Percentiles rank a stretch among this genome's conserved stretches.
phyloP scores from a whole-genome alignment of 306 rosid species.

The Trifolium repens region DNA sequence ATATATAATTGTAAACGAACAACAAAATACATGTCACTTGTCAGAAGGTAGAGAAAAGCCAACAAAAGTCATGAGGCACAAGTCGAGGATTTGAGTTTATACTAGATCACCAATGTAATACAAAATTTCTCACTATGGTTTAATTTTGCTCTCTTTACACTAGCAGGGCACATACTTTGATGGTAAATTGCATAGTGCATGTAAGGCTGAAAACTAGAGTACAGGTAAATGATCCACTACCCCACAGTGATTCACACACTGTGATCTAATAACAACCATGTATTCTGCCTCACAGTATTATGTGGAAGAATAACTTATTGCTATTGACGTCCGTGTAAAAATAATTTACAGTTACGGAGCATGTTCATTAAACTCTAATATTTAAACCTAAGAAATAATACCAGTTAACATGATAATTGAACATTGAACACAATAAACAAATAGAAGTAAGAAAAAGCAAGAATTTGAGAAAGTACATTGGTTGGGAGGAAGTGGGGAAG shows the following conservation, averaged over 20 bases:
- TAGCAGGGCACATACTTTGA: neutral
- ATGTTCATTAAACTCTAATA: too few species aligned
- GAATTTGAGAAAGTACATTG: slow-evolving; percentile 56
- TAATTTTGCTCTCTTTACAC: neutral
- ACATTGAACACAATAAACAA: too few species aligned
- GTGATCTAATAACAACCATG: too few species aligned
- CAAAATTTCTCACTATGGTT: neutral
- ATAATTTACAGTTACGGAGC: too few species aligned
- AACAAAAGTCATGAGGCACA: neutral
- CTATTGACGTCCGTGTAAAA: too few species aligned
- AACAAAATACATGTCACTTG: neutral
- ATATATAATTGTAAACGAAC: neutral
- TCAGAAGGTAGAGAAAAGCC: neutral
- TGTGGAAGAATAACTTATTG: too few species aligned
- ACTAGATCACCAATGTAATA: neutral
- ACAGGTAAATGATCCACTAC: neutral
- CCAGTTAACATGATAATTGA: too few species aligned
- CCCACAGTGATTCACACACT: too few species aligned
- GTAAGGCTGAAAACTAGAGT: too few species aligned
- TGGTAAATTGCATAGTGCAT: neutral
- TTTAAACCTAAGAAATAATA: too few species aligned
- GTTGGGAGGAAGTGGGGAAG: slow-evolving; percentile 53
- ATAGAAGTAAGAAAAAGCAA: too few species aligned
- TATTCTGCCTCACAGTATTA: too few species aligned
- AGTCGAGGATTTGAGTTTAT: neutral